Conservation (phyloP, 495 filamentous ascomycete species). For the Arthonia radiata region DNA sequence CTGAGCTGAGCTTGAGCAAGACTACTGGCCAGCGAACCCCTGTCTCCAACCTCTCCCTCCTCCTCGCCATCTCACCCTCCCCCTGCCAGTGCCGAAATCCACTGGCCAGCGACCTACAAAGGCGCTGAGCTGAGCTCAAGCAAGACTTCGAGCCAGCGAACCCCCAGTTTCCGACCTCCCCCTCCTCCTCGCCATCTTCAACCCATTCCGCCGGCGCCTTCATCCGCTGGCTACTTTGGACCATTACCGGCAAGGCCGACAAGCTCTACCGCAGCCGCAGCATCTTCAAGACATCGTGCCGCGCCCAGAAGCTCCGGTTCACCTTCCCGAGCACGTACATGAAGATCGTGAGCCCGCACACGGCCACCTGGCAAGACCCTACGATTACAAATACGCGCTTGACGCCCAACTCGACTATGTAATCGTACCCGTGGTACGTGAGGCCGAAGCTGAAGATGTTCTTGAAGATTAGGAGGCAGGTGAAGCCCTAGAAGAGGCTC, state of each 20-base stretch:
- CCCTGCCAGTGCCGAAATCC: too few species aligned
- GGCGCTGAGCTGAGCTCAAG: too few species aligned
- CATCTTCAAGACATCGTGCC: constrained; percentile 43
- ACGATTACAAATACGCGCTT: constrained; percentile 43
- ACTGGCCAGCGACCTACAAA: too few species aligned
- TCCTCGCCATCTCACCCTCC: too few species aligned
- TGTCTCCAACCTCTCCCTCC: too few species aligned
- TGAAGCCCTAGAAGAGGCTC: constrained; percentile 71
- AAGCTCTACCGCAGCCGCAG: constrained; percentile 8
- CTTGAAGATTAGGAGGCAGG: constrained; percentile 74
- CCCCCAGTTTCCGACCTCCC: too few species aligned
- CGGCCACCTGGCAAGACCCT: constrained; percentile 46
- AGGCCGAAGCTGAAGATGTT: constrained; percentile 77
- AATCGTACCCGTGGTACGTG: constrained; percentile 59
- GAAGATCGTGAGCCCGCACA: constrained; percentile 48
- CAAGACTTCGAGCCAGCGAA: too few species aligned
- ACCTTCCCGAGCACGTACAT: constrained; percentile 73
- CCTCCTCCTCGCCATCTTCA: too few species aligned
- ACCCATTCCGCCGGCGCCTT: too few species aligned
- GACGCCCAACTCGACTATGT: constrained; percentile 37
- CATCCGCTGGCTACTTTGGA: too few species aligned
- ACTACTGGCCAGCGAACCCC: too few species aligned
- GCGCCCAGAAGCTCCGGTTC: constrained; percentile 42
- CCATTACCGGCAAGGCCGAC: constrained; percentile 6
- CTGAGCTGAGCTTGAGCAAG: too few species aligned